Percentiles rank a stretch among this genome's conserved stretches.
These are phyloP conservation scores for Acanthamoeba divionensis DNA, from an alignment of 208 protist species.

Conservation along the genomic window DNA sequence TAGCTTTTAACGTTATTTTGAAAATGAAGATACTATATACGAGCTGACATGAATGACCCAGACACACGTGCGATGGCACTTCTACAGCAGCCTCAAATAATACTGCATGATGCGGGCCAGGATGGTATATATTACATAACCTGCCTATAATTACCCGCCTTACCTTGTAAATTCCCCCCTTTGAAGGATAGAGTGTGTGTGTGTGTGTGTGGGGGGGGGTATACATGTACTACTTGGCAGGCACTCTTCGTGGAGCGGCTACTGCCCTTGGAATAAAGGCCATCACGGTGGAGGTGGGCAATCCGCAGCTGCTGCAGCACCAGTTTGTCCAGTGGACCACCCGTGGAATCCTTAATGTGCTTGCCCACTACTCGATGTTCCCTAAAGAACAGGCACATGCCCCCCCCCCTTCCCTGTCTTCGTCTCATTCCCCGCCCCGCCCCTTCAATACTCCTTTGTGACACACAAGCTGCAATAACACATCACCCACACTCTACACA, in stretches of 20 bases:
- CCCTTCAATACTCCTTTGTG: neutral
- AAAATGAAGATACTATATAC: no score
- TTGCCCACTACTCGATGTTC: slow-evolving; percentile 54
- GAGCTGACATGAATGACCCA: slow-evolving; percentile 51
- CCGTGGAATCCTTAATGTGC: slow-evolving; percentile 51
- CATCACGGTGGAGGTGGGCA: slow-evolving; percentile 67
- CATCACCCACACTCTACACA: neutral
- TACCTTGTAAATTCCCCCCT: no score
- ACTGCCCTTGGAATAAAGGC: slow-evolving; percentile 33
- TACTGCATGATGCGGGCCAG: slow-evolving; percentile 61
- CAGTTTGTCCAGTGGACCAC: slow-evolving; percentile 33
- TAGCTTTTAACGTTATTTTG: no score
- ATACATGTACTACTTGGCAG: neutral
- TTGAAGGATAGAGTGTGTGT: no score
- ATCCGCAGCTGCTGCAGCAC: slow-evolving; percentile 47
- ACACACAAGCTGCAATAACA: neutral
- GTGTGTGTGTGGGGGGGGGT: no score
- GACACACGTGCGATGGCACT: slow-evolving; percentile 34
- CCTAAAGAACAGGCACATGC: neutral
- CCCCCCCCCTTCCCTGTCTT: neutral
- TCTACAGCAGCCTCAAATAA: slow-evolving; percentile 61
- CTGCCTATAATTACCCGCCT: no score
- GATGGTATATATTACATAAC: slow-evolving; percentile 15
- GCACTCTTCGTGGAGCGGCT: slow-evolving; percentile 55
- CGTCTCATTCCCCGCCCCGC: neutral